Percentiles rank a stretch among this genome's conserved stretches.
These are phyloP conservation scores for Sechiopsis laciniata DNA, from an alignment of 306 rosid species.

Conservation along the genomic window DNA sequence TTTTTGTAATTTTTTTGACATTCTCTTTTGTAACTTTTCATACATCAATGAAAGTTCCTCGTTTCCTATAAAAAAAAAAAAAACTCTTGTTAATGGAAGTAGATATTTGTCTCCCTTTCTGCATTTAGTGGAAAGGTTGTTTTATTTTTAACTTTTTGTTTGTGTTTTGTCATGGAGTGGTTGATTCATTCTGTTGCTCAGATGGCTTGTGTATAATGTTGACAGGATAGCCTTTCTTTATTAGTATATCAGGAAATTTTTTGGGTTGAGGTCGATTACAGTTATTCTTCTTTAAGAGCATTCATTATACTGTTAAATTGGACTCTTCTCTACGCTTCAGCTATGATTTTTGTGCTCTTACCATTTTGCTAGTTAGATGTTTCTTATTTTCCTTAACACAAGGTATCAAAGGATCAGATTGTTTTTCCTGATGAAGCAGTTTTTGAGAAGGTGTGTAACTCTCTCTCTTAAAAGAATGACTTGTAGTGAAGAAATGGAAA, in stretches of 20 bases:
- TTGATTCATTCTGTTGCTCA: neutral
- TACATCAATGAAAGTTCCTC: too few species aligned
- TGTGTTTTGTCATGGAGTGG: neutral
- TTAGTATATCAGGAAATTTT: neutral
- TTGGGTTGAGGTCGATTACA: neutral
- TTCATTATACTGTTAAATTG: neutral
- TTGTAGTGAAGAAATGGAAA: neutral
- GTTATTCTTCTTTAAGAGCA: conserved; percentile 1
- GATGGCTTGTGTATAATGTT: conserved; percentile 1
- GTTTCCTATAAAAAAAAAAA: too few species aligned
- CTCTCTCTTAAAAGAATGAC: conserved; percentile 15
- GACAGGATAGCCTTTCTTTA: neutral
- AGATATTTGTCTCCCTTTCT: neutral
- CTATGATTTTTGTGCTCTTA: conserved; percentile 6
- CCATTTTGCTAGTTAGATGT: conserved; percentile 12
- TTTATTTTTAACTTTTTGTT: neutral
- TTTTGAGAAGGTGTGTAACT: conserved; percentile 68
- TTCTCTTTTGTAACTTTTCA: too few species aligned
- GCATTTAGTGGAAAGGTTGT: neutral
- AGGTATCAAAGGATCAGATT: conserved; percentile 71
- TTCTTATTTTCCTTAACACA: conserved; percentile 44
- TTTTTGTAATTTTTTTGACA: too few species aligned
- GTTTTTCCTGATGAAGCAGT: conserved; percentile 86
- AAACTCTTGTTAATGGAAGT: neutral
- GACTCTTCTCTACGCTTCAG: neutral